Evolutionary conservation across 2,329 filamentous ascomycete species (phyloP), one percentile per base, ranked within the genome.

Genomic region (Fusarium camptoceras): DNA sequence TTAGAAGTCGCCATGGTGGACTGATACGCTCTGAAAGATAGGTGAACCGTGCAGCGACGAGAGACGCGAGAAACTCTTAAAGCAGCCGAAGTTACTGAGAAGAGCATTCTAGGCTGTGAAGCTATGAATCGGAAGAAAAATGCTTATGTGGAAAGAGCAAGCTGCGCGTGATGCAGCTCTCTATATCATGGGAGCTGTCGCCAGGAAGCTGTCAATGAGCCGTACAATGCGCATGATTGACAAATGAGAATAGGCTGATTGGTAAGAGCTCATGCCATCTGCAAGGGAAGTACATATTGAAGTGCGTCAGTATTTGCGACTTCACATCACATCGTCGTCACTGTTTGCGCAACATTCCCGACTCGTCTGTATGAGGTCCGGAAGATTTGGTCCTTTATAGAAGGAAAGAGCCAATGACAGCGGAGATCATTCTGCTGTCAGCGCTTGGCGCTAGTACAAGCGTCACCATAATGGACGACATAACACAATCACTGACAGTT

Each of bases 1-100:
- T 65, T 69, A 14, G 64, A 44, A 6, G 58, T 34, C 1, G 49
- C 25, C 65, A 68, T 68, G 4, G 65, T 68, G 14, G 58, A 68
- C 28, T 55, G 64, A 5, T 64, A 59, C 2, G 64, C 53, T 51
- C 7, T 64, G 9, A 68, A 59, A 1, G 48, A 55, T 15, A 68
- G 11, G 5, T 59, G 53, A 0, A 68, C 6, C 10, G 44, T 63
- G 9, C 47, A 57, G 20, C 48, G 31, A 15, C 39, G 42, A 18
- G 64, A 58, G 20, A 67, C 18, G 6, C 39, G 51, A n/a, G 63
- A 67, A 8, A 67, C 37, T 43, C 34, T 49, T 5, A 63, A 5
- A 10, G 24, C 42, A 34, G 48, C 37, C 12, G 63, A 67, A 0
- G 43, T 41, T 22, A 67, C 14, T 5, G 47, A 63, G 30, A 54